Conservation (phyloP, 2,329 filamentous ascomycete species). For the Cryphonectria naterciae region DNA sequence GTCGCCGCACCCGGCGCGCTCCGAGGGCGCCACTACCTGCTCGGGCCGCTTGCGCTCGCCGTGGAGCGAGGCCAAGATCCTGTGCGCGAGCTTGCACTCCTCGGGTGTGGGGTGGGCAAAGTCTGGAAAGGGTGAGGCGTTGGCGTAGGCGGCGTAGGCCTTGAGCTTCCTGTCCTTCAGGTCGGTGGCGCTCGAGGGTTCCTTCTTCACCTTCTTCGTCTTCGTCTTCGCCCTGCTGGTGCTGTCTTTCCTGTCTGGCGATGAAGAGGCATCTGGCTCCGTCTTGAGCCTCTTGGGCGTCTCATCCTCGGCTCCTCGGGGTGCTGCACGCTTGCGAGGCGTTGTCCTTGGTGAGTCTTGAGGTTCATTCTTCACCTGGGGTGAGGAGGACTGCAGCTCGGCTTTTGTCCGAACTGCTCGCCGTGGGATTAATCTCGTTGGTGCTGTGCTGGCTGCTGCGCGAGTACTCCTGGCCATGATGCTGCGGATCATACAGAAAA, state of each 20-base stretch:
- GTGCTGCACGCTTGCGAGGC: slow-evolving; percentile 24
- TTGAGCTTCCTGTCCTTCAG: slow-evolving; percentile 50
- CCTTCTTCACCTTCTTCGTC: slow-evolving; percentile 8
- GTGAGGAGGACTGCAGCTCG: slow-evolving; percentile 9
- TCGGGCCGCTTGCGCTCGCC: slow-evolving; percentile 66
- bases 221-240: slow-evolving; percentile 16
- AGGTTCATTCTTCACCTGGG: slow-evolving; percentile 16
- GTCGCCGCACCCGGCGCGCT: slow-evolving; percentile 65
- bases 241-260: slow-evolving; percentile 25
- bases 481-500: slow-evolving; percentile 16
- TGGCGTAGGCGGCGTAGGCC: slow-evolving; percentile 45
- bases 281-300: slow-evolving; percentile 22
- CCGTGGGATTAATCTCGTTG: slow-evolving; percentile 18
- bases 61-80: slow-evolving; percentile 66
- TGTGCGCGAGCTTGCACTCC: slow-evolving; percentile 71
- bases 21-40: slow-evolving; percentile 63
- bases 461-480: slow-evolving; percentile 26
- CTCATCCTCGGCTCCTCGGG: slow-evolving; percentile 15
- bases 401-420: slow-evolving; percentile 26
- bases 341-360: slow-evolving; percentile 2
- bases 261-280: slow-evolving; percentile 10
- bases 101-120: slow-evolving; percentile 67
- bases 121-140: slow-evolving; percentile 66
- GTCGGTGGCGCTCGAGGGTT: slow-evolving; percentile 15
- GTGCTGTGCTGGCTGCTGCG: slow-evolving; percentile 21